Percentiles rank a stretch among this genome's conserved stretches.
Evolutionary conservation across 805 yeast genomes (phyloP).

Genomic region (Kluyveromyces siamensis): DNA sequence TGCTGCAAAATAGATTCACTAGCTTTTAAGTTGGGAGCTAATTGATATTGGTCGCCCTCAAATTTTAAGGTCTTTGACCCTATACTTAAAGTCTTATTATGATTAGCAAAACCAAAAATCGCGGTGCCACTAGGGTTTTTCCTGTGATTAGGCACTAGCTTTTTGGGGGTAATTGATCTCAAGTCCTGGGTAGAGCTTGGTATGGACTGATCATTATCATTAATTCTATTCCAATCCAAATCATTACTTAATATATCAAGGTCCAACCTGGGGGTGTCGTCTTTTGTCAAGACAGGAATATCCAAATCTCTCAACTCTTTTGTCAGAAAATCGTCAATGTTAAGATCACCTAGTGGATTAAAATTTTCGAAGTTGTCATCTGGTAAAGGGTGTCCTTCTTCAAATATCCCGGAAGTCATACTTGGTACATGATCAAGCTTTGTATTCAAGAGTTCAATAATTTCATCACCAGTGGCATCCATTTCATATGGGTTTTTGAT

Average conservation of each 20-base stretch:
- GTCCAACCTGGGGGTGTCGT: slow-evolving; percentile 1
- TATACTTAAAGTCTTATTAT: slow-evolving; percentile 52
- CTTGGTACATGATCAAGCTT: not conserved
- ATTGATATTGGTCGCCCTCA: not conserved
- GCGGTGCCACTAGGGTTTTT: slow-evolving; percentile 72
- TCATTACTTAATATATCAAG: slow-evolving; percentile 1
- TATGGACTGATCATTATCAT: not conserved
- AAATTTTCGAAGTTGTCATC: slow-evolving; percentile 42
- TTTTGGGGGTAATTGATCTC: slow-evolving; percentile 4
- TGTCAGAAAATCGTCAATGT: slow-evolving; percentile 46
- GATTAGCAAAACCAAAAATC: slow-evolving; percentile 64
- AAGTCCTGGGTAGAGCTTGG: not conserved
- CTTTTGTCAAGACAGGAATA: slow-evolving; percentile 38
- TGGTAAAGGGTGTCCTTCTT: not conserved
- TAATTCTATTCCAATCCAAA: slow-evolving; percentile 5
- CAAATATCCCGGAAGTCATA: not conserved
- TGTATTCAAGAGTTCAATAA: not conserved
- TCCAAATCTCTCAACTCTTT: slow-evolving; percentile 56
- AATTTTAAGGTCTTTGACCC: not conserved
- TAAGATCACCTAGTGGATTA: slow-evolving; percentile 39
- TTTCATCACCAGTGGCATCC: not conserved
- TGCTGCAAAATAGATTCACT: slow-evolving; percentile 14
- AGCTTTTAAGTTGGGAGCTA: not conserved
- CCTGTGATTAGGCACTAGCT: slow-evolving; percentile 33
- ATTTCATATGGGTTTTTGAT: slow-evolving; percentile 1